A percentile compares a stretch with the other conserved stretches of the same genome.
Evolutionary conservation across 352 stramenopile genomes (phyloP).

Genomic region (Thalassiosira mediterranea): DNA sequence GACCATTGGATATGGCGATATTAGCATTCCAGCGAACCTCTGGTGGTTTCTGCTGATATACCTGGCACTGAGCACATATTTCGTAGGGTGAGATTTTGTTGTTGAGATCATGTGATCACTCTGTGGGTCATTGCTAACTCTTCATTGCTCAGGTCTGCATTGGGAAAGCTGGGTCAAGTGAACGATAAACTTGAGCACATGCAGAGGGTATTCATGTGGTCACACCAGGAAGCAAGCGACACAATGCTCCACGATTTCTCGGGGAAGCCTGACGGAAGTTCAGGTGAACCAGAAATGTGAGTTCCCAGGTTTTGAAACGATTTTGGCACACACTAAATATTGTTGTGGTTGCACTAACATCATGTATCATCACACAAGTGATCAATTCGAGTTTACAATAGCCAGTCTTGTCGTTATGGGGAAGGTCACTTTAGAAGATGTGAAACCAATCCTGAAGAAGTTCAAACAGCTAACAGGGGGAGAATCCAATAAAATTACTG

Average conservation of each 20-base stretch:
- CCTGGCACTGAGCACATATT: slow-evolving; percentile 47
- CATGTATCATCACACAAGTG: slow-evolving; percentile 36
- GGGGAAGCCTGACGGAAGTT: slow-evolving; percentile 3
- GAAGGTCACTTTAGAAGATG: slow-evolving; percentile 48
- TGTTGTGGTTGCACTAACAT: slow-evolving; percentile 30
- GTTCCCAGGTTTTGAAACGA: neutral
- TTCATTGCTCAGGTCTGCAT: slow-evolving; percentile 6
- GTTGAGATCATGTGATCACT: neutral
- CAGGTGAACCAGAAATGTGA: slow-evolving; percentile 22
- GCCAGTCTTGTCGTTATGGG: slow-evolving; percentile 52
- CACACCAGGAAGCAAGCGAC: slow-evolving; percentile 47
- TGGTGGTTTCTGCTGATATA: slow-evolving; percentile 59
- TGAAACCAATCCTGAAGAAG: slow-evolving; percentile 64
- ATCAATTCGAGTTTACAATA: slow-evolving; percentile 67
- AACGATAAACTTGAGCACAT: slow-evolving; percentile 36
- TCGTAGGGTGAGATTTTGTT: slow-evolving; percentile 27
- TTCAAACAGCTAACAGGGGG: slow-evolving; percentile 50
- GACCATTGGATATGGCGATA: slow-evolving; percentile 55
- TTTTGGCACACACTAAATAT: slow-evolving; percentile 30
- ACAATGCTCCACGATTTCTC: slow-evolving; percentile 31
- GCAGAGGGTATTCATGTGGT: slow-evolving; percentile 45
- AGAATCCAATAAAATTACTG: slow-evolving; percentile 47
- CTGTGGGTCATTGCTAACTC: neutral
- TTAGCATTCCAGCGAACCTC: slow-evolving; percentile 45
- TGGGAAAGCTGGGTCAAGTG: slow-evolving; percentile 41